Evolutionary conservation across 2,329 filamentous ascomycete genomes (phyloP).

Genomic region (Colletotrichum spinosum): DNA sequence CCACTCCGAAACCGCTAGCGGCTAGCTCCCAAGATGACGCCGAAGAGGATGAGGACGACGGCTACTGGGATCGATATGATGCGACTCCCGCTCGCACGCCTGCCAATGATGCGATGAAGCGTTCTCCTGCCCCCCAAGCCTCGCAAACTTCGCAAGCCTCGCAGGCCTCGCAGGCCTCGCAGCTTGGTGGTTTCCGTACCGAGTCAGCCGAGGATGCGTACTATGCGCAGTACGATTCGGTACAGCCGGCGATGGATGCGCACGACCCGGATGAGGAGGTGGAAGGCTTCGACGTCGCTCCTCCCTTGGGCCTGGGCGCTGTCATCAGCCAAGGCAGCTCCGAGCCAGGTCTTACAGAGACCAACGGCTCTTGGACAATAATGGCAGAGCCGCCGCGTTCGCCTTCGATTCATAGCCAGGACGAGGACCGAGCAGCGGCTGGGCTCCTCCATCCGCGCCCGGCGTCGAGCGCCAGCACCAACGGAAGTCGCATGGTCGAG

Average conservation of each 20-base stretch:
- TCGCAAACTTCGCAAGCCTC: constrained; percentile 41
- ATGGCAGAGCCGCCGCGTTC: constrained; percentile 57
- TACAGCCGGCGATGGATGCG: constrained; percentile 84
- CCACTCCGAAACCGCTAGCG: constrained; percentile 29
- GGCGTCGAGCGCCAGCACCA: constrained; percentile 68
- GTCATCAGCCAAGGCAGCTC: constrained; percentile 39
- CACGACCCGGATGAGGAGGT: constrained; percentile 82
- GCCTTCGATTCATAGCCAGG: constrained; percentile 45
- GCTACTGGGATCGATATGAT: constrained; percentile 85
- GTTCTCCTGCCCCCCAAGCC: constrained; percentile 68
- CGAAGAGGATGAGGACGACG: constrained; percentile 75
- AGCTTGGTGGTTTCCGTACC: constrained; percentile 40
- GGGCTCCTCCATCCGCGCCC: constrained; percentile 67
- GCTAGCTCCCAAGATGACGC: constrained; percentile 34
- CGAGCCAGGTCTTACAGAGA: constrained; percentile 49
- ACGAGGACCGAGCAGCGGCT: constrained; percentile 49
- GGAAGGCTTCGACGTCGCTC: constrained; percentile 45
- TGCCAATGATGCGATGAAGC: constrained; percentile 58
- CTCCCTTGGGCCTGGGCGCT: constrained; percentile 47
- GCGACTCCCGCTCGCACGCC: constrained; percentile 72
- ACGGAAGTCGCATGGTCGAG: constrained; percentile 69
- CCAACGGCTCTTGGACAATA: constrained; percentile 53
- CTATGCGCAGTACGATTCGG: constrained; percentile 80
- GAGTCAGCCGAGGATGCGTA: constrained; percentile 74
- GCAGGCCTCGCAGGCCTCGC: constrained; percentile 43